Evolutionary conservation across 805 yeast genomes (phyloP).

Genomic region (Grigorovia transvaalensis): DNA sequence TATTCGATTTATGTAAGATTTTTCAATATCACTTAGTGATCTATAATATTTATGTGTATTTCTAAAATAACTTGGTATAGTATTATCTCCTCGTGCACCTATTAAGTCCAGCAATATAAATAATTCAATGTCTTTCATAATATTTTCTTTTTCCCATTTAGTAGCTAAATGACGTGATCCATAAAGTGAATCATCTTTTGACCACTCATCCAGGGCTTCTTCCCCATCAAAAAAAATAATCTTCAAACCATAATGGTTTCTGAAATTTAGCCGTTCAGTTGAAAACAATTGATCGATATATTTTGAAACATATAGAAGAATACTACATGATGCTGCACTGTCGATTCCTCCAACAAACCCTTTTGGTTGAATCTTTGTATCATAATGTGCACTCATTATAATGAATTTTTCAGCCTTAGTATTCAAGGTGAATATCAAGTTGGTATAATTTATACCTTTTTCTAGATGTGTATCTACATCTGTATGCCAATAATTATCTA

Average conservation of each 20-base stretch:
- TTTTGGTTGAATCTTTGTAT: conserved; percentile 35
- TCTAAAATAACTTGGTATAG: conserved; percentile 32
- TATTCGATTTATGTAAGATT: conserved; percentile 3
- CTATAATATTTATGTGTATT: conserved; percentile 32
- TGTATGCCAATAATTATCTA: conserved; percentile 21
- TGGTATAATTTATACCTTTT: conserved; percentile 29
- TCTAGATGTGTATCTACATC: conserved; percentile 28
- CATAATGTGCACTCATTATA: conserved; percentile 46
- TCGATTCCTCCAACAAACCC: conserved; percentile 54
- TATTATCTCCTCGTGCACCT: conserved; percentile 29
- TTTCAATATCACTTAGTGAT: conserved; percentile 31
- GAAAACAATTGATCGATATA: conserved; percentile 14
- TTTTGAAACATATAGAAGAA: conserved; percentile 37
- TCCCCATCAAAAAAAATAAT: conserved; percentile 52
- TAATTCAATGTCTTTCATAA: conserved; percentile 31
- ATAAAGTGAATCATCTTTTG: conserved; percentile 41
- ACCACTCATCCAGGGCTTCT: conserved; percentile 48
- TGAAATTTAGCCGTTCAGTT: background rate
- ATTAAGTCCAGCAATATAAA: conserved; percentile 42
- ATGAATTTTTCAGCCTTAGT: conserved; percentile 19
- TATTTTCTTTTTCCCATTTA: conserved; percentile 24
- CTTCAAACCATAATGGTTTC: conserved; percentile 30
- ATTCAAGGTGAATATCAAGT: conserved; percentile 28
- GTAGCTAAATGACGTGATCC: conserved; percentile 44
- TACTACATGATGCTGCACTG: conserved; percentile 48